phyloP scores from a whole-genome alignment of 768 basidiomycete species.

The Termitomyces sp. region DNA sequence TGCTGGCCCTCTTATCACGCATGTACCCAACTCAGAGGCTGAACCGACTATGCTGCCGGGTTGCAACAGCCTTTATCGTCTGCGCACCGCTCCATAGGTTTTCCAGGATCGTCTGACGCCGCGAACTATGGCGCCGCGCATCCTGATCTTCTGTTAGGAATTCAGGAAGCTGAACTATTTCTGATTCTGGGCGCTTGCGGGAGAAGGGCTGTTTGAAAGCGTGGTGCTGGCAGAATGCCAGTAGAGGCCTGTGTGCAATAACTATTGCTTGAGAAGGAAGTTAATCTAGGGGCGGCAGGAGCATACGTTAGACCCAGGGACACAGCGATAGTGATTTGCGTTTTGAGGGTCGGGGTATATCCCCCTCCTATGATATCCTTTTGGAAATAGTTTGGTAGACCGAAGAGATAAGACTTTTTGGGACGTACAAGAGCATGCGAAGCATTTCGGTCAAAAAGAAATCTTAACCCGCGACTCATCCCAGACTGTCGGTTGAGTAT shows the following conservation, averaged over 20 bases:
- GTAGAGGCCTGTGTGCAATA: conserved; percentile 32
- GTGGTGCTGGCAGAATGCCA: conserved; percentile 49
- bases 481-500: conserved; percentile 52
- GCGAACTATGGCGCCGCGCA: background rate
- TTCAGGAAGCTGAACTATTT: conserved; percentile 2
- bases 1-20: background rate
- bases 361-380: conserved; percentile 43
- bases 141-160: conserved; percentile 4
- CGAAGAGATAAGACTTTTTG: background rate
- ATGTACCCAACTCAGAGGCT: conserved; percentile 15
- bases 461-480: conserved; percentile 58
- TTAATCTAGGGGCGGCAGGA: background rate
- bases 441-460: conserved; percentile 56
- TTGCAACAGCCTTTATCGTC: conserved; percentile 10
- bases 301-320: conserved; percentile 56
- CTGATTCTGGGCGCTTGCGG: conserved; percentile 18
- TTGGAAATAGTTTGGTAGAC: background rate
- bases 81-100: conserved; percentile 20
- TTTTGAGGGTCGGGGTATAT: conserved; percentile 45
- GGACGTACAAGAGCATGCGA: conserved; percentile 47
- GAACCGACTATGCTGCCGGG: conserved; percentile 17
- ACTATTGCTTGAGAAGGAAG: background rate
- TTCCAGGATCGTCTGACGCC: conserved; percentile 19
- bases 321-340: conserved; percentile 43
- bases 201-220: conserved; percentile 46